phyloP scores from a whole-genome alignment of 1,139 yeast species.

The Eremothecium coryli region DNA sequence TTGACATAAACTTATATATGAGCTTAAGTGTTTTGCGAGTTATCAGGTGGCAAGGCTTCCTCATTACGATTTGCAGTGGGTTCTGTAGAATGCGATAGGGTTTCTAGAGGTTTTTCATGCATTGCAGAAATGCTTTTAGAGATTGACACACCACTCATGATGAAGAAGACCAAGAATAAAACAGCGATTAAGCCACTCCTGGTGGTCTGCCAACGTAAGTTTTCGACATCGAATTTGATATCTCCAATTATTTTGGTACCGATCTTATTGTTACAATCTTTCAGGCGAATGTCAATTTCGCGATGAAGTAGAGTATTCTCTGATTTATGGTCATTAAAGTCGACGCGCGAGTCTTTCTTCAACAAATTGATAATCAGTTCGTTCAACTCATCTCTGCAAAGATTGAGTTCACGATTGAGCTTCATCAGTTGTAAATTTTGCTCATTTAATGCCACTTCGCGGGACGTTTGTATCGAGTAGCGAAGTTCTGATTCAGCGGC shows the following conservation, averaged over 20 bases:
- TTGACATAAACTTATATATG: too few species aligned
- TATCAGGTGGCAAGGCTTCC: too few species aligned
- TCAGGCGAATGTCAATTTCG: slow-evolving; percentile 58
- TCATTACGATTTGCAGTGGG: too few species aligned
- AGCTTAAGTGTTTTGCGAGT: too few species aligned
- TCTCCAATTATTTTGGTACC: slow-evolving; percentile 76
- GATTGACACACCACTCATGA: slow-evolving; percentile 42
- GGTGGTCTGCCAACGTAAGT: slow-evolving; percentile 87
- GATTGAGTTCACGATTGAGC: slow-evolving; percentile 62
- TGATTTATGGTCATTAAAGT: slow-evolving; percentile 76
- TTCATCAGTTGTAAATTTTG: slow-evolving; percentile 54
- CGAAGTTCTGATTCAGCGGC: slow-evolving; percentile 86
- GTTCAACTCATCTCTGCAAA: slow-evolving; percentile 67
- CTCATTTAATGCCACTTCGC: slow-evolving; percentile 66
- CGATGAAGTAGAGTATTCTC: slow-evolving; percentile 75
- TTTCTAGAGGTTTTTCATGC: slow-evolving; percentile 26
- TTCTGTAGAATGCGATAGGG: slow-evolving; percentile 26
- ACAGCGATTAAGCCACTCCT: slow-evolving; percentile 56
- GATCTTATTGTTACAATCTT: slow-evolving; percentile 79
- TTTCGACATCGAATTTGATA: slow-evolving; percentile 78
- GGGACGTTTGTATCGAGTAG: slow-evolving; percentile 65
- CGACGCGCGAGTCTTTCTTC: slow-evolving; percentile 72
- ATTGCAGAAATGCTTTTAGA: slow-evolving; percentile 32
- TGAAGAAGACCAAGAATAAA: slow-evolving; percentile 36
- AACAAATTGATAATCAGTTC: slow-evolving; percentile 53